Percentiles rank a stretch among this genome's conserved stretches.
These are phyloP conservation scores for Podaxis carcinomalis DNA, from an alignment of 768 basidiomycete genomes.

Conservation along the genomic window DNA sequence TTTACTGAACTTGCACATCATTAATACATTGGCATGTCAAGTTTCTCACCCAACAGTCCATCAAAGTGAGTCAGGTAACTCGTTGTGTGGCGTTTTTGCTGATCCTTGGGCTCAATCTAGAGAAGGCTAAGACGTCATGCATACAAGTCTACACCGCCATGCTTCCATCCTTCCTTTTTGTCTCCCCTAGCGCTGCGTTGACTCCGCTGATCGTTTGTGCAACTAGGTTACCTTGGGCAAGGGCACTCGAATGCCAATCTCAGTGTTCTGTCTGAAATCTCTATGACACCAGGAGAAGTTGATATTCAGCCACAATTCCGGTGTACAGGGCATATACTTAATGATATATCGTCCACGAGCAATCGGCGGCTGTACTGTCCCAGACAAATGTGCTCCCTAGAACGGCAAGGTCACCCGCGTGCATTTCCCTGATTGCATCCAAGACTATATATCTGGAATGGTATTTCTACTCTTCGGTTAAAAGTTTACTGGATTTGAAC, in stretches of 20 bases:
- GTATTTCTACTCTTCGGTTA: not conserved
- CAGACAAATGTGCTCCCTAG: slow-evolving; percentile 77
- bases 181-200: not conserved
- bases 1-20: slow-evolving; percentile 80
- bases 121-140: slow-evolving; percentile 84
- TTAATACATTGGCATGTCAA: slow-evolving; percentile 94
- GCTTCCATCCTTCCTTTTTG: slow-evolving; percentile 43
- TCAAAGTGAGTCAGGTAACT: slow-evolving; percentile 44
- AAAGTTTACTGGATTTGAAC: not conserved
- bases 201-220: not conserved
- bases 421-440: slow-evolving; percentile 39
- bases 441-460: slow-evolving; percentile 23
- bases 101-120: slow-evolving; percentile 70
- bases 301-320: slow-evolving; percentile 93
- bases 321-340: slow-evolving; percentile 91
- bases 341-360: slow-evolving; percentile 95
- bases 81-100: slow-evolving; percentile 6
- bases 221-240: slow-evolving; percentile 82
- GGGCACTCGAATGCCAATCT: slow-evolving; percentile 72
- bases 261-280: slow-evolving; percentile 78
- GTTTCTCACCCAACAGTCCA: slow-evolving; percentile 91
- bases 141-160: slow-evolving; percentile 71
- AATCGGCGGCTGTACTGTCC: slow-evolving; percentile 88
- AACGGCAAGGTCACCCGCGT: slow-evolving; percentile 49
- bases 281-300: slow-evolving; percentile 74